Evolutionary conservation across 2,329 filamentous ascomycete species (phyloP), one percentile per base, ranked within the genome.

Genomic region (Curvularia spicifera): DNA sequence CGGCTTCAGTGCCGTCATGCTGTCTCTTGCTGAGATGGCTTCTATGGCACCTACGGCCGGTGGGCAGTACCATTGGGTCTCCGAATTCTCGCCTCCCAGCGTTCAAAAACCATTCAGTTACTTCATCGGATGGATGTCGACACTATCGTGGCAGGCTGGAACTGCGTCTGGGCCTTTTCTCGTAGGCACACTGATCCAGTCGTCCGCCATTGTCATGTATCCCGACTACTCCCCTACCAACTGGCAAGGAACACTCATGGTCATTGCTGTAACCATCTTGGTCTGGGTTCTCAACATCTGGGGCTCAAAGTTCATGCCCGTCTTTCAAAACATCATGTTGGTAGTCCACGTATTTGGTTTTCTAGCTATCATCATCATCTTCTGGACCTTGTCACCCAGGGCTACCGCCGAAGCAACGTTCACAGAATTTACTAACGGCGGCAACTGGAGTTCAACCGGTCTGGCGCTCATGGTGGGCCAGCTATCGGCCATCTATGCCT

Each of bases 161-260:
- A 78, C 77, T 26, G 81, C 82, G 10, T 79, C 78, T 4, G 81
- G 80, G 2, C 77, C 78, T 0, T 83, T 81, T 61, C 73, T 83
- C 8, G 79, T 79, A 0, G 81, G 80, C 5, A 82, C 79, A 0
- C 66, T 83, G 42, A 81, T 83, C 37, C 80, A 83, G 55, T 74
- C 77, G 2, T 72, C 66, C 4, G 70, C 80, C 10, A 78, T 81
- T 22, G 71, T 76, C 50, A 74, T 81, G 59, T 78, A 79, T 37
- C 77, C 78, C 0, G 67, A 73, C 8, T 84, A 82, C 55, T 59
- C 63, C 0, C 72, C 76, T 0, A 73, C 76, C 5, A 75, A 73
- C 42, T 84, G 81, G 81, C 81, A 84, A 39, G 80, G 78, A 12
- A 83, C 80, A 0, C 70, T 84, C 1, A 78, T 83, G 56, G 79